These are phyloP conservation scores for Crepidotus variabilis DNA, from an alignment of 768 basidiomycete species.

Conservation along the genomic window DNA sequence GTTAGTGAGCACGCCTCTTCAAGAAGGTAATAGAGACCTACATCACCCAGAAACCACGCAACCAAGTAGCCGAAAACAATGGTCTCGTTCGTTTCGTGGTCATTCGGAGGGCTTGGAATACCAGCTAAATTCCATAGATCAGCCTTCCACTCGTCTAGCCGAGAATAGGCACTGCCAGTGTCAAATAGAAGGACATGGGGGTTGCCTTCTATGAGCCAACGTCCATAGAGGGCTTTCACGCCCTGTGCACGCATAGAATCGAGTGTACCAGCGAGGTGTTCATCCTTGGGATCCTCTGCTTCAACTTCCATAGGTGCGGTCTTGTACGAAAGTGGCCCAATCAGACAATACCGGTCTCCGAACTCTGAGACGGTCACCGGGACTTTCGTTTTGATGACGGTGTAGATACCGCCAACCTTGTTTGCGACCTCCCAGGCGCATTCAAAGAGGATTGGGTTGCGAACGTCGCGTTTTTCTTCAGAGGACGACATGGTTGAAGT, in stretches of 20 bases:
- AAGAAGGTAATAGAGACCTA: conserved; percentile 32
- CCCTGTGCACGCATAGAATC: conserved; percentile 85
- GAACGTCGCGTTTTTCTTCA: conserved; percentile 63
- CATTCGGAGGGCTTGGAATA: conserved; percentile 94
- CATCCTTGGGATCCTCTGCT: conserved; percentile 82
- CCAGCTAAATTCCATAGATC: conserved; percentile 99
- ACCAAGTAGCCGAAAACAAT: conserved; percentile 97
- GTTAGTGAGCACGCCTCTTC: conserved; percentile 2
- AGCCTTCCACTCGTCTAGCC: conserved; percentile 97
- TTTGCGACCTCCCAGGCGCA: conserved; percentile 98
- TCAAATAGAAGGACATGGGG: conserved; percentile 96
- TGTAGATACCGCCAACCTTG: conserved; percentile 99
- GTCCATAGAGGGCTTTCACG: conserved; percentile 91
- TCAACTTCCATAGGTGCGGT: conserved; percentile 99
- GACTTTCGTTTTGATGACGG: conserved; percentile 99
- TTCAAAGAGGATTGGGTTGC: conserved; percentile 83
- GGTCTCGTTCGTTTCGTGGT: conserved; percentile 97
- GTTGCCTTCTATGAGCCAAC: conserved; percentile 97
- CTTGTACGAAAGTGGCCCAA: conserved; percentile 98
- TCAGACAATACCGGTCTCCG: conserved; percentile 91
- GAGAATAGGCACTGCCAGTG: conserved; percentile 80
- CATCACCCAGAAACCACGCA: conserved; percentile 99
- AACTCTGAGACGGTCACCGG: conserved; percentile 97
- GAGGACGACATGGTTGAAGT: conserved; percentile 25
- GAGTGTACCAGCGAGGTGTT: conserved; percentile 70